Evolutionary conservation across 495 filamentous ascomycete species (phyloP).

Genomic region (Cercophora scortea): DNA sequence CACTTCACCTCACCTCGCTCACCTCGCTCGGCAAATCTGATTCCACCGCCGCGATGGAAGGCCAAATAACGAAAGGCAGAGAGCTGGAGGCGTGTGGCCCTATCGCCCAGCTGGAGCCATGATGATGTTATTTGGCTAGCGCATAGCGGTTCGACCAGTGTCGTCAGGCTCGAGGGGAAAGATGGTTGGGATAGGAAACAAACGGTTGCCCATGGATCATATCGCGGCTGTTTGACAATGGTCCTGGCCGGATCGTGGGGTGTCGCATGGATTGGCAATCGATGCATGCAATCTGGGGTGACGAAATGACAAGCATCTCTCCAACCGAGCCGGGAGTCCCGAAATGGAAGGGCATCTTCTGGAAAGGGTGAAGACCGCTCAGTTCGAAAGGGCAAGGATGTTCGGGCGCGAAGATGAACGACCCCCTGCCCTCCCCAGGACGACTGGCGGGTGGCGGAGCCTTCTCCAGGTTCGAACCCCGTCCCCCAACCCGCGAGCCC

Average conservation of each 20-base stretch:
- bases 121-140: too few relatives aligned
- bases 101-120: background rate
- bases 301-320: background rate
- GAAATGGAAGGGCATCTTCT: background rate
- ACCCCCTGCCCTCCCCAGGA: background rate
- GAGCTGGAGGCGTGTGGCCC: background rate
- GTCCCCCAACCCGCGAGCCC: background rate
- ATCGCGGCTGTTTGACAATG: background rate
- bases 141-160: too few relatives aligned
- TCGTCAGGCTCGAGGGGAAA: too few relatives aligned
- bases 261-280: too few relatives aligned
- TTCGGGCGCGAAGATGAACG: background rate
- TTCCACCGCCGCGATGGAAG: conserved; percentile 4
- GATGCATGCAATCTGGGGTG: background rate
- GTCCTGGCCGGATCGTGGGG: background rate
- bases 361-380: background rate
- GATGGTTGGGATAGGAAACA: too few relatives aligned
- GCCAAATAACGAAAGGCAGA: too few relatives aligned
- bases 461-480: background rate
- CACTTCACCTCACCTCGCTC: background rate
- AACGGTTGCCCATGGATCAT: too few relatives aligned
- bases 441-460: background rate
- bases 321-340: background rate
- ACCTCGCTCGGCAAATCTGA: background rate
- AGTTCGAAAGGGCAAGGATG: background rate